Conservation (phyloP, 73 alveolate genomes). For the Uronychia binucleata region DNA sequence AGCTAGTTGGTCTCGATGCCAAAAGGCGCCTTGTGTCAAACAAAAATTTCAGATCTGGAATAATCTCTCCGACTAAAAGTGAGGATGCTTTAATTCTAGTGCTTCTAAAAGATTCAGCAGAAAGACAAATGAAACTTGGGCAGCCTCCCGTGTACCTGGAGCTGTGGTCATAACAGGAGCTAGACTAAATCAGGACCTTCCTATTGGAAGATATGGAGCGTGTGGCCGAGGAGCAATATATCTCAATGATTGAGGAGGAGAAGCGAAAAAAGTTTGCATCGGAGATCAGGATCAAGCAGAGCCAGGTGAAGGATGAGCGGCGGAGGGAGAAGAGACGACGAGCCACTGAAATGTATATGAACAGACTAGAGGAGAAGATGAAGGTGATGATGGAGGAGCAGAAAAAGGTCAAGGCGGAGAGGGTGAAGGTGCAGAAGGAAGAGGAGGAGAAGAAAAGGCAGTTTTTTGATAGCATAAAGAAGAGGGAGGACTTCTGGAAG, state of each 20-base stretch:
- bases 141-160: neutral
- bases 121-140: neutral
- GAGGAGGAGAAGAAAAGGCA: neutral
- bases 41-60: neutral
- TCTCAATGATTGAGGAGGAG: neutral
- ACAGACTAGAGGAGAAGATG: neutral
- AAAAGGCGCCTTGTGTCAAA: neutral
- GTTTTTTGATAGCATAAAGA: neutral
- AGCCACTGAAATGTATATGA: neutral
- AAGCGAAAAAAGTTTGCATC: neutral
- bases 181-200: neutral
- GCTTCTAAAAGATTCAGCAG: neutral
- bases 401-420: neutral
- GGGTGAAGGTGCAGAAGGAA: neutral
- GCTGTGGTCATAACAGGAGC: neutral
- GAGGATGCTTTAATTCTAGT: neutral
- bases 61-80: neutral
- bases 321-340: neutral
- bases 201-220: neutral
- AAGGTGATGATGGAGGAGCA: neutral
- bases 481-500: neutral
- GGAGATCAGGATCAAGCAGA: neutral
- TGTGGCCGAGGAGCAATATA: neutral
- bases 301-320: neutral
- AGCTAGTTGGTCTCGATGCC: neutral